A percentile compares a stretch with the other conserved stretches of the same genome.
These are phyloP conservation scores for Aspergillus indologenus DNA, from an alignment of 495 filamentous ascomycete species.

Conservation along the genomic window DNA sequence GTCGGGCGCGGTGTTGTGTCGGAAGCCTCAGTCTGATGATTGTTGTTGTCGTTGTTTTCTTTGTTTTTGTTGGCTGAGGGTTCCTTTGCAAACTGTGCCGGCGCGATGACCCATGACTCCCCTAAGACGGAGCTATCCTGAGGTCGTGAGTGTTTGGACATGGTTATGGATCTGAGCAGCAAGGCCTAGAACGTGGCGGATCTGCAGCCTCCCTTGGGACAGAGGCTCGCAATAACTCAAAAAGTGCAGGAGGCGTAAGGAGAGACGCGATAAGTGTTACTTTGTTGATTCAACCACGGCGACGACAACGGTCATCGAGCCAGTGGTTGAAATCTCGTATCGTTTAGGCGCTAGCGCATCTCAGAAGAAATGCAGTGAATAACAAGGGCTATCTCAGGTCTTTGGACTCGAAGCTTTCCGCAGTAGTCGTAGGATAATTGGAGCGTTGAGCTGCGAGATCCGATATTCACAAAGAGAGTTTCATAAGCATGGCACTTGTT, in stretches of 20 bases:
- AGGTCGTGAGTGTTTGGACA: constrained; percentile 27
- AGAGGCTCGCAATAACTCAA: too few relatives aligned
- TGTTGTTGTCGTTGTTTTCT: background rate
- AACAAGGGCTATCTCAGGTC: background rate
- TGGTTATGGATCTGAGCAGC: constrained; percentile 6
- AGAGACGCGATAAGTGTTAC: background rate
- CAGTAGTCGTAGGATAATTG: too few relatives aligned
- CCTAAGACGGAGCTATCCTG: constrained; percentile 31
- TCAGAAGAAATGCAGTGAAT: background rate
- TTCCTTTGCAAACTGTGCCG: constrained; percentile 19
- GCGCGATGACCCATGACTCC: constrained; percentile 41
- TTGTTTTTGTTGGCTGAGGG: constrained; percentile 5
- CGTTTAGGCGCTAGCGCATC: background rate
- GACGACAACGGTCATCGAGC: background rate
- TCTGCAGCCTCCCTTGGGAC: background rate
- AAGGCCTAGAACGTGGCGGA: background rate
- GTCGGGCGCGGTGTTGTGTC: constrained; percentile 3
- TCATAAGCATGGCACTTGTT: too few relatives aligned
- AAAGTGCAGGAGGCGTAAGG: background rate
- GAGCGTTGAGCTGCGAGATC: too few relatives aligned
- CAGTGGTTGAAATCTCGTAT: background rate
- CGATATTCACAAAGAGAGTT: too few relatives aligned
- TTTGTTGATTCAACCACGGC: background rate
- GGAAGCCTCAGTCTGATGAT: background rate
- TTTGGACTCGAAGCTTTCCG: too few relatives aligned